phyloP scores from a whole-genome alignment of 306 rosid genomes.

The Ochetophila trinervis region DNA sequence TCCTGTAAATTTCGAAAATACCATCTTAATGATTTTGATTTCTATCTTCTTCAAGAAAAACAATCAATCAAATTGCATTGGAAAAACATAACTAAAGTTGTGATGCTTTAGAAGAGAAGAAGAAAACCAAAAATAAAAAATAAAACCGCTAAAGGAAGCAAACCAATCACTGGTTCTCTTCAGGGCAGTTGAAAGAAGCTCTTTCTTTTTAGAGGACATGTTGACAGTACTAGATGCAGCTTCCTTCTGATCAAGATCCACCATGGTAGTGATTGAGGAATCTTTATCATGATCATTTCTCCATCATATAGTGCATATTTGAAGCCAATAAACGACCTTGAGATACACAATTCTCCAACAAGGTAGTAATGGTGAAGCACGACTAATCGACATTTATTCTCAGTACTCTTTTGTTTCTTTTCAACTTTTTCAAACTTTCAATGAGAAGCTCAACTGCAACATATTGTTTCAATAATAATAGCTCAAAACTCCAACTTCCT shows the following conservation, averaged over 20 bases:
- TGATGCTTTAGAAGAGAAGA: conserved; percentile 6
- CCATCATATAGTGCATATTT: conserved; percentile 24
- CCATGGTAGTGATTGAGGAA: conserved; percentile 45
- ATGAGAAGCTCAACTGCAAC: conserved; percentile 25
- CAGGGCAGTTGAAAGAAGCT: conserved; percentile 78
- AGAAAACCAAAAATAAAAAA: conserved; percentile 1
- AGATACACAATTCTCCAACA: conserved; percentile 20
- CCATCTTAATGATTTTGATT: conserved; percentile 5
- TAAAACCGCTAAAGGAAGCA: conserved; percentile 12
- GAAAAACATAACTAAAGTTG: not conserved
- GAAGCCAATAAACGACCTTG: conserved; percentile 29
- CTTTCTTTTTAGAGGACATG: conserved; percentile 69
- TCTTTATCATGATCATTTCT: conserved; percentile 29
- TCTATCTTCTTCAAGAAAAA: conserved; percentile 6
- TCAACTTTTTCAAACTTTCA: conserved; percentile 25
- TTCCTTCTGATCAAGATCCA: conserved; percentile 47
- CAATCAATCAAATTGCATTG: conserved; percentile 1
- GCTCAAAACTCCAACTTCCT: conserved; percentile 21
- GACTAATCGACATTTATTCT: conserved; percentile 18
- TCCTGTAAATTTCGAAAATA: conserved; percentile 53
- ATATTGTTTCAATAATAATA: conserved; percentile 20
- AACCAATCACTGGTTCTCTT: conserved; percentile 97
- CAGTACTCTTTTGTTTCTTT: conserved; percentile 35
- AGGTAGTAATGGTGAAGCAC: conserved; percentile 1
- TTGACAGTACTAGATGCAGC: conserved; percentile 36